These are phyloP conservation scores for Suhomyces sp. DNA, from an alignment of 805 yeast genomes.

Conservation along the genomic window DNA sequence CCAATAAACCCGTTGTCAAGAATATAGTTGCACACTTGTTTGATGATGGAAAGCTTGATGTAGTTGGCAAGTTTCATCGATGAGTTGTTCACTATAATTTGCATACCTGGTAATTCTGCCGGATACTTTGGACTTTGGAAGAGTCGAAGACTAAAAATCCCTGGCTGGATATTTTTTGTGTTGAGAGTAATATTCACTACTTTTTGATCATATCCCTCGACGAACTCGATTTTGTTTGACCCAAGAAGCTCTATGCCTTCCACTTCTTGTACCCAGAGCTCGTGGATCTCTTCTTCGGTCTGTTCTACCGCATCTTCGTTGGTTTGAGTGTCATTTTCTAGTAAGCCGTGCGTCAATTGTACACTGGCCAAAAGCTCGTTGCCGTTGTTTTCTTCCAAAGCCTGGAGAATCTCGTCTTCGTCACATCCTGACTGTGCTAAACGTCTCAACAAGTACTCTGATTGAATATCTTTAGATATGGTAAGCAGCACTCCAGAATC, in stretches of 20 bases:
- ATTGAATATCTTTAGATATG: constrained; percentile 49
- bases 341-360: constrained; percentile 40
- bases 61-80: constrained; percentile 63
- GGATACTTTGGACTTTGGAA: constrained; percentile 54
- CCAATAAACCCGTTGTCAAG: constrained; percentile 52
- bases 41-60: constrained; percentile 56
- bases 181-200: constrained; percentile 32
- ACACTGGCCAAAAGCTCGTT: constrained; percentile 54
- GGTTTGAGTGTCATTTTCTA: not conserved
- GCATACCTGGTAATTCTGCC: constrained; percentile 63
- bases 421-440: constrained; percentile 70
- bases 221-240: constrained; percentile 37
- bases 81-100: constrained; percentile 37
- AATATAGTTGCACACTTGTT: constrained; percentile 45
- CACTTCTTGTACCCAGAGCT: constrained; percentile 71
- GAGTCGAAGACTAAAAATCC: constrained; percentile 21
- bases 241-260: constrained; percentile 65
- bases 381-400: constrained; percentile 38
- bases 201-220: constrained; percentile 20
- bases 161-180: constrained; percentile 16
- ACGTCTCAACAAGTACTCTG: constrained; percentile 57
- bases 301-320: not conserved
- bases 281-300: constrained; percentile 23
- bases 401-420: constrained; percentile 54
- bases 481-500: constrained; percentile 60